Conservation (phyloP, 768 basidiomycete species). For the Leccinellum rugosiceps region DNA sequence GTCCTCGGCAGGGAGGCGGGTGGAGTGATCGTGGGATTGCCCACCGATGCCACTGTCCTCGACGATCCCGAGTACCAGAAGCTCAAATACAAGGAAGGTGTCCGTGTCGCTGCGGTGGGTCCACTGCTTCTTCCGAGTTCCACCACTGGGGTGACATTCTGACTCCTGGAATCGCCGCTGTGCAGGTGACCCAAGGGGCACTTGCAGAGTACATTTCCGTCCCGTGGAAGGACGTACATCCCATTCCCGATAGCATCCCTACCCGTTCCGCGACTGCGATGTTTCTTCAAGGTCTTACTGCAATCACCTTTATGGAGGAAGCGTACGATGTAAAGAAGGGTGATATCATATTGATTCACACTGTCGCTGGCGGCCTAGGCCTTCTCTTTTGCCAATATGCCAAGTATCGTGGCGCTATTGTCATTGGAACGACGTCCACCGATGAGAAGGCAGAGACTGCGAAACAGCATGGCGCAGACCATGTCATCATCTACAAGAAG, state of each 20-base stretch:
- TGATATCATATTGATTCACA: constrained; percentile 82
- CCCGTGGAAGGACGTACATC: constrained; percentile 57
- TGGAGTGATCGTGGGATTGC: constrained; percentile 73
- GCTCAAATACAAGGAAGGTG: constrained; percentile 64
- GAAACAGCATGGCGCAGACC: constrained; percentile 73
- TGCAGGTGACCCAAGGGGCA: constrained; percentile 44
- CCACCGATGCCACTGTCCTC: constrained; percentile 59
- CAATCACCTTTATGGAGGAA: constrained; percentile 75
- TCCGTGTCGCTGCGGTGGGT: constrained; percentile 61
- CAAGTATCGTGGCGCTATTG: constrained; percentile 72
- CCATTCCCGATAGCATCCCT: constrained; percentile 61
- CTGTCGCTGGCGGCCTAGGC: constrained; percentile 88
- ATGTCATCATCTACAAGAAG: constrained; percentile 79
- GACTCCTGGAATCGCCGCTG: neutral
- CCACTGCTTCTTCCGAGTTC: neutral
- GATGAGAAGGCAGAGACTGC: constrained; percentile 80
- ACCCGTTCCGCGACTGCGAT: constrained; percentile 64
- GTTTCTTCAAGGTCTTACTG: constrained; percentile 75
- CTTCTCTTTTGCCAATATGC: constrained; percentile 66
- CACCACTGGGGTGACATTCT: neutral
- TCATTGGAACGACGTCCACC: constrained; percentile 92
- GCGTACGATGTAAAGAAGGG: constrained; percentile 79
- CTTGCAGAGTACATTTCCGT: constrained; percentile 74
- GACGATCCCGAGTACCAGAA: constrained; percentile 61
- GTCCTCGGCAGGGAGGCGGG: constrained; percentile 76